phyloP scores from a whole-genome alignment of 176 grass and related monocot genomes.

The Eragrostis curvula region DNA sequence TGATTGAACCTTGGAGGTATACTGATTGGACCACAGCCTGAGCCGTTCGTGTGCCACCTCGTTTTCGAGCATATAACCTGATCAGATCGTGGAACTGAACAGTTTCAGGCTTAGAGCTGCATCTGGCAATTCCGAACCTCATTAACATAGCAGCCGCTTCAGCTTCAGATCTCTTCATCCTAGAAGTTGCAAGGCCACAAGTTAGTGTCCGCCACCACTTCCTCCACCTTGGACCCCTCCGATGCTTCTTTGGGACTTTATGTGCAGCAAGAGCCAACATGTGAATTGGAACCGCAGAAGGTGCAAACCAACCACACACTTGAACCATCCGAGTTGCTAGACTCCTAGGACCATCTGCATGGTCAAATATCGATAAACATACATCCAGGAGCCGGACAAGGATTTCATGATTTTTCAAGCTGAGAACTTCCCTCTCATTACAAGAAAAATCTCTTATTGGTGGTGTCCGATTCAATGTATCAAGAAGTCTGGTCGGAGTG shows the following conservation, averaged over 20 bases:
- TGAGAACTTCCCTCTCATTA: slow-evolving; percentile 65
- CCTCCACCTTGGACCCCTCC: slow-evolving; percentile 63
- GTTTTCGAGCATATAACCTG: slow-evolving; percentile 77
- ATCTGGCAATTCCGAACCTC: slow-evolving; percentile 89
- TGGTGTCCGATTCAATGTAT: slow-evolving; percentile 88
- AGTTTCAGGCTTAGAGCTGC: slow-evolving; percentile 63
- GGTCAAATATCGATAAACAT: slow-evolving; percentile 93
- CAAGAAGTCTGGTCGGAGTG: slow-evolving; percentile 84
- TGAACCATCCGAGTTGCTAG: slow-evolving; percentile 91
- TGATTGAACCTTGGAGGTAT: slow-evolving; percentile 84
- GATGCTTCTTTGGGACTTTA: slow-evolving; percentile 80
- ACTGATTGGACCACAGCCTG: slow-evolving; percentile 78
- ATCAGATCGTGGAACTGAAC: slow-evolving; percentile 89
- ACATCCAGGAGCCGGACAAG: slow-evolving; percentile 85
- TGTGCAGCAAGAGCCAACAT: slow-evolving; percentile 86
- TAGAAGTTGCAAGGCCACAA: slow-evolving; percentile 62
- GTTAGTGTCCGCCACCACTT: slow-evolving; percentile 63
- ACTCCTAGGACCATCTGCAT: slow-evolving; percentile 86
- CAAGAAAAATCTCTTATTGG: slow-evolving; percentile 69
- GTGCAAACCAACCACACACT: slow-evolving; percentile 87
- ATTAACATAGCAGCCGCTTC: slow-evolving; percentile 89
- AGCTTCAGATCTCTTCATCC: slow-evolving; percentile 84
- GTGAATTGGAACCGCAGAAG: slow-evolving; percentile 65
- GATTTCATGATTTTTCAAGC: slow-evolving; percentile 68
- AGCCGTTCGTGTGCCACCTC: slow-evolving; percentile 57